Base-by-base conservation (phyloP, 352 stramenopile species). In the Salisapilia sapeloensis region DNA sequence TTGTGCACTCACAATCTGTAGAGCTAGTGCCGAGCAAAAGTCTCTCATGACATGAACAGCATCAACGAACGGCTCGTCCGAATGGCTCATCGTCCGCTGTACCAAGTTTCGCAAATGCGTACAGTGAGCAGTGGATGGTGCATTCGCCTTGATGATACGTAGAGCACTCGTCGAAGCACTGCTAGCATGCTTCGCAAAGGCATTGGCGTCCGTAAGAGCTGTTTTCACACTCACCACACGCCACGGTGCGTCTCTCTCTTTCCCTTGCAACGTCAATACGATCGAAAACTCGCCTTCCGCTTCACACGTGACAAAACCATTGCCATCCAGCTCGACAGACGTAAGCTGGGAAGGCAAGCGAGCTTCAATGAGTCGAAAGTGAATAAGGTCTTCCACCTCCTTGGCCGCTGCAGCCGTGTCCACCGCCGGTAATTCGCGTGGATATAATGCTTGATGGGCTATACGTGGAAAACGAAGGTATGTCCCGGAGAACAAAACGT, bases 21-120 rank as follows among this genome's bases (percentile, higher is more conserved):
- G 43, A 16, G 70, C 66, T 0, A 90, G 40, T 10, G 64, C 75
- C 20, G 66, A 84, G 33, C 70, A 85, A 35, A 90, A 90, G 39
- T 86, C 67, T 14, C 65, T 57, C 71, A 90, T 83, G 31, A 90
- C 62, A 30, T 59, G 55, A 36, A 83, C 82, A 9, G 74, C 74
- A 36, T 79, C 66, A 15, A 85, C 56, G 15, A 90, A 82, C 6
- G 74, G 74, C 25, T 49, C 63, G 7, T 66, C 50, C n/a, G 74
- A 81, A 40, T 83, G 75, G 49, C 86, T 86, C 62, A 90, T 84
- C n/a, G 60, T 51, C 19, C 65, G 70, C 35, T 90, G 74, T 29
- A 90, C 67, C 18, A 90, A 50, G 33, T 86, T 83, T 39, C 77
- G 78, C 30, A 90, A 42, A 40, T 90, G 74, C 31, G 80, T 77